Percentiles rank a stretch among this genome's conserved stretches.
These are phyloP conservation scores for Saksenaea oblongispora DNA, from an alignment of 371 early-diverging fungal genomes.

Conservation along the genomic window DNA sequence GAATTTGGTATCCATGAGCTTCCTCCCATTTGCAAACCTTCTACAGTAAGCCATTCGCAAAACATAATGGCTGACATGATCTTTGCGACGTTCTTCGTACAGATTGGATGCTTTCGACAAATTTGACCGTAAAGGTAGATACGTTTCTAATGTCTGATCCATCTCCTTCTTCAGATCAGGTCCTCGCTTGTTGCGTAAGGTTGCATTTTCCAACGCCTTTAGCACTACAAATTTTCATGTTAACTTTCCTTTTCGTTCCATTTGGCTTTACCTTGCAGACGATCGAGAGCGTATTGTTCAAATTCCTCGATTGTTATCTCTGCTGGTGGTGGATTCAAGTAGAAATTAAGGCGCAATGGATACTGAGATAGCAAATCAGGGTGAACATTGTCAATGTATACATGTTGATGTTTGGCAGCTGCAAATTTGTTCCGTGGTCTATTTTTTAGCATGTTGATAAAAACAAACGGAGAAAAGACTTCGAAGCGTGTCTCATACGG, in stretches of 20 bases:
- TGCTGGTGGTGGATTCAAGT: slow-evolving; percentile 69
- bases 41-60: slow-evolving; percentile 91
- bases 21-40: slow-evolving; percentile 41
- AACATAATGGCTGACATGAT: slow-evolving; percentile 93
- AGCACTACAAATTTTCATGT: slow-evolving; percentile 55
- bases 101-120: slow-evolving; percentile 39
- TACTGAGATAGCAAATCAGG: slow-evolving; percentile 38
- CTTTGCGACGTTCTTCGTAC: slow-evolving; percentile 81
- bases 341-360: slow-evolving; percentile 82
- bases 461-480: background rate
- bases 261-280: slow-evolving; percentile 72
- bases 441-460: background rate
- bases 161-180: slow-evolving; percentile 66
- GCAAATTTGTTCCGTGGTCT: slow-evolving; percentile 17
- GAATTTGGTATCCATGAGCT: background rate
- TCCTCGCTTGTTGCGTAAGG: slow-evolving; percentile 66
- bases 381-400: slow-evolving; percentile 11
- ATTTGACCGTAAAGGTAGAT: slow-evolving; percentile 71
- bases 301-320: slow-evolving; percentile 91
- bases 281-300: slow-evolving; percentile 89
- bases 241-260: background rate
- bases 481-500: background rate
- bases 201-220: slow-evolving; percentile 81
- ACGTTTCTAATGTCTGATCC: slow-evolving; percentile 55
- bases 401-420: slow-evolving; percentile 12